A percentile compares a stretch with the other conserved stretches of the same genome.
phyloP scores from a whole-genome alignment of 768 basidiomycete species.

The Mycena belliarum region DNA sequence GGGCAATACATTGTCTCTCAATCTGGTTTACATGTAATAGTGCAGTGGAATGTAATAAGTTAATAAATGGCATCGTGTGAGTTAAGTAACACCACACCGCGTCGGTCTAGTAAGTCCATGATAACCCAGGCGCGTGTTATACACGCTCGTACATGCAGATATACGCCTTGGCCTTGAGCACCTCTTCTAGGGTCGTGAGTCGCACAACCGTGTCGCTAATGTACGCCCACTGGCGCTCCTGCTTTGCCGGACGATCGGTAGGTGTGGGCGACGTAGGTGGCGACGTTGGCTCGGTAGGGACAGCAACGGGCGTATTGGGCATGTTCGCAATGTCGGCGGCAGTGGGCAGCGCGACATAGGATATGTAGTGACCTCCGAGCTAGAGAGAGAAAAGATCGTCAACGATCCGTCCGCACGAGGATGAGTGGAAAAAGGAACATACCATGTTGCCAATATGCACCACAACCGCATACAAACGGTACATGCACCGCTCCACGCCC shows the following conservation, averaged over 20 bases:
- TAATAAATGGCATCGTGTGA: conserved; percentile 3
- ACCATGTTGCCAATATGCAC: conserved; percentile 91
- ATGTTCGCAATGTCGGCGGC: conserved; percentile 12
- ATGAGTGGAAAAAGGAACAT: conserved; percentile 27
- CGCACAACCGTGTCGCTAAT: conserved; percentile 90
- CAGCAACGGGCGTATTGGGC: background rate
- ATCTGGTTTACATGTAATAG: conserved; percentile 9
- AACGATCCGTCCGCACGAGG: background rate
- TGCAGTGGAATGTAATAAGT: conserved; percentile 4
- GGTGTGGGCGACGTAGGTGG: conserved; percentile 1
- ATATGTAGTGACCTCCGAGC: conserved; percentile 89
- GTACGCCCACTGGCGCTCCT: conserved; percentile 79
- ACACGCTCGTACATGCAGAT: conserved; percentile 87
- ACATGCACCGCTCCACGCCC: conserved; percentile 51
- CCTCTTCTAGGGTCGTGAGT: conserved; percentile 80
- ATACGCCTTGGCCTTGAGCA: conserved; percentile 89
- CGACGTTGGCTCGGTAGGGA: conserved; percentile 4
- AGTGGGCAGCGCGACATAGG: conserved; percentile 75
- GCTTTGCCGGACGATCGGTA: conserved; percentile 8
- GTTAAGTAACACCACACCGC: background rate
- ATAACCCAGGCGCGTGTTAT: background rate
- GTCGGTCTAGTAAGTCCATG: background rate
- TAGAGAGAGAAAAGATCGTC: conserved; percentile 28
- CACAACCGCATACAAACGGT: conserved; percentile 77
- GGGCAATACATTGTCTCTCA: conserved; percentile 11